Base-by-base conservation (phyloP, 2,329 filamentous ascomycete genomes). In the Xylaria sp. region DNA sequence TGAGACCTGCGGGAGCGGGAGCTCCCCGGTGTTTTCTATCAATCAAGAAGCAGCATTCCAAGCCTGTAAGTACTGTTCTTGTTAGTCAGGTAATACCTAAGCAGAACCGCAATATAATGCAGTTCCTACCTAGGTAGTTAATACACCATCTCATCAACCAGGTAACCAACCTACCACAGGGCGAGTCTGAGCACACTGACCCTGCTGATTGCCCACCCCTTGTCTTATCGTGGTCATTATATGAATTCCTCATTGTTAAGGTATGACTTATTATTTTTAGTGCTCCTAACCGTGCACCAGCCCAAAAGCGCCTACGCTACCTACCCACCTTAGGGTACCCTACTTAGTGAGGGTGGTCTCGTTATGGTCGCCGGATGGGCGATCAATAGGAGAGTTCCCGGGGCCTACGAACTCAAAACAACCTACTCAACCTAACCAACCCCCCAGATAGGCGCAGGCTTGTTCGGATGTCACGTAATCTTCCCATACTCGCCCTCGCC, bases 381-480 rank as follows among this genome's bases (percentile, higher is more conserved):
- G 33, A 36, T 23, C 18, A 39, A 39, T 43, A 41, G 36, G n/a
- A 28, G 39, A 39, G 60, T 39, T 49, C 51, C 61, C 56, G 23
- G 55, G 56, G 56, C 51, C 60, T 56, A 51, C 55, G 31, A 58
- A 56, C 61, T 60, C 61, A 65, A 62, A 64, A 70, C 60, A 67
- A 66, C 60, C 56, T 60, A 58, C 63, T 62, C 31, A 36, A 43
- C 41, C 41, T 18, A 46, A 13, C 41, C 41, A 18, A 46, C 15
- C 41, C 39, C 64, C 61, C 31, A 68, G 28, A 28, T 28, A 28
- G 28, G 28, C 28, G 28, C 28, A 28, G 73, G 74, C 70, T 74
- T 18, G 20, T 49, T 56, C 68, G 64, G 52, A 70, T 71, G 67
- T 70, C 70, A 72, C 70, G 68, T 64, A 66, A 68, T 36, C 33